Percentiles rank a stretch among this genome's conserved stretches.
Evolutionary conservation across 495 filamentous ascomycete species (phyloP).

Genomic region (Trichocladium antarcticum): DNA sequence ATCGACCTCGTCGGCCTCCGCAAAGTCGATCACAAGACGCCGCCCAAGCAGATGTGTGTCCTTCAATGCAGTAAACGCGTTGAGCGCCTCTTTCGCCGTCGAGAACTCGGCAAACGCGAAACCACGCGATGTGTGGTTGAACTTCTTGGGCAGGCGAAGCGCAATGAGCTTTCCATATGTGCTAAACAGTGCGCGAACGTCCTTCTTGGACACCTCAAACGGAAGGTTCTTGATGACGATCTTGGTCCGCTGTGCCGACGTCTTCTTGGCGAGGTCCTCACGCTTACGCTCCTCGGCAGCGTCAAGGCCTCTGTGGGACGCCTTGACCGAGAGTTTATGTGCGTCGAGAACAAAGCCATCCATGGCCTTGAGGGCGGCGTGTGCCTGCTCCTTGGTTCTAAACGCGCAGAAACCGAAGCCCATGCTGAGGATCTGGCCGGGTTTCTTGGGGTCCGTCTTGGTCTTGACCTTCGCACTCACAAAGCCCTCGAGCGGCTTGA

Average conservation of each 20-base stretch:
- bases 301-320: slow-evolving; percentile 74
- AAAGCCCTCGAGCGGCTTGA: slow-evolving; percentile 74
- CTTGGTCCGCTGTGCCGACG: slow-evolving; percentile 65
- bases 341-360: slow-evolving; percentile 73
- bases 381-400: slow-evolving; percentile 58
- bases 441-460: slow-evolving; percentile 73
- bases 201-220: slow-evolving; percentile 89
- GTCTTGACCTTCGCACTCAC: slow-evolving; percentile 75
- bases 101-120: slow-evolving; percentile 97
- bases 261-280: slow-evolving; percentile 68
- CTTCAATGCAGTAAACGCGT: slow-evolving; percentile 78
- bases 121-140: slow-evolving; percentile 73
- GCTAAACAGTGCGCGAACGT: slow-evolving; percentile 72
- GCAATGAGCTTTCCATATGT: slow-evolving; percentile 85
- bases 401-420: slow-evolving; percentile 95
- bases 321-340: slow-evolving; percentile 73
- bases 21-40: slow-evolving; percentile 80
- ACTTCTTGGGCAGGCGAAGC: slow-evolving; percentile 88
- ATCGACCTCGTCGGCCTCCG: slow-evolving; percentile 71
- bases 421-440: slow-evolving; percentile 80
- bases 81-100: slow-evolving; percentile 83
- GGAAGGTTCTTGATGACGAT: slow-evolving; percentile 98
- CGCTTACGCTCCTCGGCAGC: slow-evolving; percentile 74
- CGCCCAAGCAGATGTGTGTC: slow-evolving; percentile 90
- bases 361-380: slow-evolving; percentile 71